Base-by-base conservation (phyloP, 139 green algal genomes). In the Tetradesmus lagerheimii region DNA sequence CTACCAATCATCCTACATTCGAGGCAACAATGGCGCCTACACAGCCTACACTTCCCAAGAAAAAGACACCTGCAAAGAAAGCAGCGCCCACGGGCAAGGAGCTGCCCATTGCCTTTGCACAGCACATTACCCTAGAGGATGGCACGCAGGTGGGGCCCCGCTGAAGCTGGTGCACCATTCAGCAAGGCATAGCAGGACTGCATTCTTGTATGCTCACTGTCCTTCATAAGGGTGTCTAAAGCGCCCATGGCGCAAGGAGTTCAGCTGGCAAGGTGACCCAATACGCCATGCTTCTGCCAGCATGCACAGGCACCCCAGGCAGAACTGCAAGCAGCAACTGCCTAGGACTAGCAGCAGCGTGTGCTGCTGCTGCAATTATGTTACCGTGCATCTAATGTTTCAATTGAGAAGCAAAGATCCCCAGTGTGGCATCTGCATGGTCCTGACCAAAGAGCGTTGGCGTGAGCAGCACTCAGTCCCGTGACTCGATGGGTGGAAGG, bases 101-200 rank as follows among this genome's bases (percentile, higher is more conserved):
- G 38, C 79, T 94, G 39, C 90, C 90, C 16, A 90, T 95, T 20
- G 80, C 92, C 20, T 84, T 76, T 23, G 53, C 88, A 1, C 85
- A 92, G 29, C 76, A 84, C 23, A 91, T 94, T 35, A 91, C 88
- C 34, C 85, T 96, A 20, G 90, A 95, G 37, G 93, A 94, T 89
- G 83, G 91, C 47, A 93, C 93, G 1, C 89, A 89, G 71, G 93
- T 92, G 14, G 88, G 77, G 47, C 23, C 23, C 6, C 16, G 23
- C 75, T 86, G 39, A 20, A 38, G 39, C 34, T 39, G 27, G 20
- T 34, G 37, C 39, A 25, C 11, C 38, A n/a, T 3, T 8, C 8
- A 20, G 2, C 4, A 8, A 47, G 34, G 77, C 77, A 39, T 38
- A 39, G 31, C 23, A n/a, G 77, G 2, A 62, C 50, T 74, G 5